Evolutionary conservation across 2,329 filamentous ascomycete species (phyloP), one percentile per base, ranked within the genome.

Genomic region (Cladophialophora psammophila): DNA sequence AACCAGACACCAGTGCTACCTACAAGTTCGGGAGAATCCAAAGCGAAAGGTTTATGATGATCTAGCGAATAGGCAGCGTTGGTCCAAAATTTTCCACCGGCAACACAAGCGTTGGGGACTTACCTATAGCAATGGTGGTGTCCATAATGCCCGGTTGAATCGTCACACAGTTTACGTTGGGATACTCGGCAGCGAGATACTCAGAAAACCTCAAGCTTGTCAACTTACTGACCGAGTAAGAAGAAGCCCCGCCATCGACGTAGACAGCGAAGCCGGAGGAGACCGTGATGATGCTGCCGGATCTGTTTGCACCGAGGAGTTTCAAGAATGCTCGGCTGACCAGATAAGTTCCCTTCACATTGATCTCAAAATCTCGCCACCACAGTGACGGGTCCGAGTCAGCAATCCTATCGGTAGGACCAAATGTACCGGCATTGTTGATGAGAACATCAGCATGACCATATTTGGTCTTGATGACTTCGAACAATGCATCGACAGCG

Each of bases 221-320:
- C 1, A 78, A 54, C 68, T 81, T 82, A 8, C 75, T 73, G 10
- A 74, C 67, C 3, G 73, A 66, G 64, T 81, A 81, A 3, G 71
- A 71, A 5, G 76, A 74, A 52, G 76, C 61, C 18, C 65, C 64
- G 0, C 74, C 73, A 13, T 67, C 64, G 5, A 68, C 56, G 5
- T 61, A 66, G 54, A 70, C 71, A 0, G 73, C 69, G 1, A 69
- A 71, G 26, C 65, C 66, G 1, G 74, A 74, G 7, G 71, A 72
- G 18, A 78, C 10, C 56, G 73, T 77, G 61, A 78, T 66, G 42
- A 78, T 70, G 2, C 70, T 74, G 5, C 72, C 75, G 2, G 69
- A 61, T 10, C 56, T 72, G 66, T 15, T 26, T 2, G 3, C 9
- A 8, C 54, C 54, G 3, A 74, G 72, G 13, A 78, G 74, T 5